Percentiles rank a stretch among this genome's conserved stretches.
These are phyloP conservation scores for Simplicillium aogashimaense DNA, from an alignment of 2,329 filamentous ascomycete species.

Conservation along the genomic window DNA sequence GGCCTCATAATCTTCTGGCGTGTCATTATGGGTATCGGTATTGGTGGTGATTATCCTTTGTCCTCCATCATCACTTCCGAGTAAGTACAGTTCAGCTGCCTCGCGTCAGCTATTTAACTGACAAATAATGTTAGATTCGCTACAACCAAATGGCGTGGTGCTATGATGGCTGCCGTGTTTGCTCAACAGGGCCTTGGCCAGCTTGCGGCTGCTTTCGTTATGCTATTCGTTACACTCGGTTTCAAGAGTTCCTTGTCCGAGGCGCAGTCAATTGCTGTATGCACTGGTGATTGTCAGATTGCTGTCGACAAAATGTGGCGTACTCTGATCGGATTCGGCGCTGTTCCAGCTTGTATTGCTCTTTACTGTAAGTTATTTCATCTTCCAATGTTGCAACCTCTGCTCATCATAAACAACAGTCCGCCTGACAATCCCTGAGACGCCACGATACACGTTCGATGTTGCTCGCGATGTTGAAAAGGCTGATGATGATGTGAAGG, in stretches of 20 bases:
- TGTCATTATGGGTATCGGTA: constrained; percentile 52
- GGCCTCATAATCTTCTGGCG: constrained; percentile 73
- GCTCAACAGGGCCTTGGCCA: constrained; percentile 83
- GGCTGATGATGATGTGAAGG: constrained; percentile 61
- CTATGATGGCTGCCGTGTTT: constrained; percentile 81
- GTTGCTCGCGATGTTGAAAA: constrained; percentile 66
- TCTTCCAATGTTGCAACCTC: not conserved
- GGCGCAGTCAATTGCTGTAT: constrained; percentile 41
- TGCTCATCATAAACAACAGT: constrained; percentile 12
- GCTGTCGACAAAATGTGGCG: constrained; percentile 82
- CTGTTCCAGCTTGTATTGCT: constrained; percentile 69
- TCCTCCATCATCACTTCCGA: constrained; percentile 79
- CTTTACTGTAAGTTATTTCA: constrained; percentile 53
- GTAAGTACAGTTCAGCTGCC: too few species aligned
- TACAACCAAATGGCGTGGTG: constrained; percentile 74
- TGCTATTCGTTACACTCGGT: constrained; percentile 62
- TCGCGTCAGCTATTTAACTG: too few species aligned
- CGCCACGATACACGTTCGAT: constrained; percentile 81
- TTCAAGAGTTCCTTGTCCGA: constrained; percentile 55
- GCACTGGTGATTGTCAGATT: constrained; percentile 29
- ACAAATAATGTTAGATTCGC: constrained; percentile 37
- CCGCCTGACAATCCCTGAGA: constrained; percentile 77
- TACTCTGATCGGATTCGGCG: constrained; percentile 69
- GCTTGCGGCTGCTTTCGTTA: constrained; percentile 63
- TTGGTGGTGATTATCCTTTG: constrained; percentile 60